Percentiles rank a stretch among this genome's conserved stretches.
Conservation (phyloP, 1,139 yeast genomes). For the Blastobotrys apis region DNA sequence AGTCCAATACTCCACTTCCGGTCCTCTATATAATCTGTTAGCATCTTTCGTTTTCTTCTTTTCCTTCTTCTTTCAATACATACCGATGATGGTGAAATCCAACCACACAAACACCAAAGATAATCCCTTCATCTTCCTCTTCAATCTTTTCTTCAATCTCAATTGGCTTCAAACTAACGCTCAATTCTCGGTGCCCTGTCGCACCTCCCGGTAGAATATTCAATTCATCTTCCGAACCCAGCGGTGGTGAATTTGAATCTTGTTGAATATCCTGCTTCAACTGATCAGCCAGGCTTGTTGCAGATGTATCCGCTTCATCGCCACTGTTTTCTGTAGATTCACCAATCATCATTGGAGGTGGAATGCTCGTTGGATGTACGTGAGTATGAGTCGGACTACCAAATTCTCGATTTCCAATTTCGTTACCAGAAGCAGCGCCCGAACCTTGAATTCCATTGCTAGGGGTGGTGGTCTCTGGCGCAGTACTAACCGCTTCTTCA, state of each 20-base stretch:
- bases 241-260: conserved; percentile 2
- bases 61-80: background rate
- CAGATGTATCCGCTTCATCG: background rate
- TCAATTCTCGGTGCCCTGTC: conserved; percentile 1
- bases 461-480: conserved; percentile 4
- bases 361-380: too few relatives aligned
- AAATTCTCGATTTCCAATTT: too few relatives aligned
- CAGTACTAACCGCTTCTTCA: background rate
- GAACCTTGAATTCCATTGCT: background rate
- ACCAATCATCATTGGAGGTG: too few relatives aligned
- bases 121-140: conserved; percentile 35
- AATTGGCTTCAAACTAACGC: conserved; percentile 22
- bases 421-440: background rate
- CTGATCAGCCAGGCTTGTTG: conserved; percentile 3
- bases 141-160: conserved; percentile 15
- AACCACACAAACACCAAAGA: conserved; percentile 83
- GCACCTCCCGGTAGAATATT: background rate
- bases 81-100: conserved; percentile 77
- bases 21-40: conserved; percentile 54
- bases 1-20: conserved; percentile 90
- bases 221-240: background rate
- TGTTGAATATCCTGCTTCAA: conserved; percentile 7
- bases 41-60: conserved; percentile 7
- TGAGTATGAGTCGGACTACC: background rate
- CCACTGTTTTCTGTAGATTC: too few relatives aligned